Evolutionary conservation across 805 yeast genomes (phyloP).

Genomic region (Candida ipomoeae): DNA sequence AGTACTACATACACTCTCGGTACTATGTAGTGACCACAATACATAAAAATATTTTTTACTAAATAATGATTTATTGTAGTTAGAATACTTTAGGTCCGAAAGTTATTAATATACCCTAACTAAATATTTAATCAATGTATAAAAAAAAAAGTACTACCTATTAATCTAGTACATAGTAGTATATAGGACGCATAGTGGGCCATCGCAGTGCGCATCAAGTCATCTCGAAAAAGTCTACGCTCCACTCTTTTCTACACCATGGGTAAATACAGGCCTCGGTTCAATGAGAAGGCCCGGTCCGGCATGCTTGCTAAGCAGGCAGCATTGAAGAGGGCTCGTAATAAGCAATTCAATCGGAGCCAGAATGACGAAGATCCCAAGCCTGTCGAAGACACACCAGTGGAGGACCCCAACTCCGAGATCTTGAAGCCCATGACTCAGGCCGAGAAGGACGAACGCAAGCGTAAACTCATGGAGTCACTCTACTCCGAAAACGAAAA

Average conservation of each 20-base stretch:
- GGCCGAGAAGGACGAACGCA: slow-evolving; percentile 60
- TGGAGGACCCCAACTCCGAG: slow-evolving; percentile 54
- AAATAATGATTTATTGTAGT: no score
- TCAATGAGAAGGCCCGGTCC: slow-evolving; percentile 80
- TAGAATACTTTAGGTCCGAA: no score
- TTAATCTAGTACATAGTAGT: no score
- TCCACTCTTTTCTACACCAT: slow-evolving; percentile 32
- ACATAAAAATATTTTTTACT: no score
- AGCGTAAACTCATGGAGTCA: slow-evolving; percentile 58
- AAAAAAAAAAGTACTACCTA: no score
- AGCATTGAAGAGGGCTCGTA: slow-evolving; percentile 60
- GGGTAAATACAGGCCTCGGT: slow-evolving; percentile 80
- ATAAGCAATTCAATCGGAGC: slow-evolving; percentile 56
- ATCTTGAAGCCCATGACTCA: slow-evolving; percentile 58
- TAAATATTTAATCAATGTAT: no score
- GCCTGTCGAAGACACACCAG: slow-evolving; percentile 8
- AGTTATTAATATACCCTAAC: no score
- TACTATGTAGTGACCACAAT: no score
- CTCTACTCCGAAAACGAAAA: slow-evolving; percentile 50
- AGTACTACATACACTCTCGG: no score
- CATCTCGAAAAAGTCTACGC: slow-evolving; percentile 3
- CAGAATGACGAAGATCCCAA: slow-evolving; percentile 17
- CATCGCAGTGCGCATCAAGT: slow-evolving; percentile 2
- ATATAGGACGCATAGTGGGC: not conserved
- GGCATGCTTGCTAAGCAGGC: slow-evolving; percentile 81